A percentile compares a stretch with the other conserved stretches of the same genome.
Conservation (phyloP, 2,329 filamentous ascomycete species). For the Plenodomus lindquistii region DNA sequence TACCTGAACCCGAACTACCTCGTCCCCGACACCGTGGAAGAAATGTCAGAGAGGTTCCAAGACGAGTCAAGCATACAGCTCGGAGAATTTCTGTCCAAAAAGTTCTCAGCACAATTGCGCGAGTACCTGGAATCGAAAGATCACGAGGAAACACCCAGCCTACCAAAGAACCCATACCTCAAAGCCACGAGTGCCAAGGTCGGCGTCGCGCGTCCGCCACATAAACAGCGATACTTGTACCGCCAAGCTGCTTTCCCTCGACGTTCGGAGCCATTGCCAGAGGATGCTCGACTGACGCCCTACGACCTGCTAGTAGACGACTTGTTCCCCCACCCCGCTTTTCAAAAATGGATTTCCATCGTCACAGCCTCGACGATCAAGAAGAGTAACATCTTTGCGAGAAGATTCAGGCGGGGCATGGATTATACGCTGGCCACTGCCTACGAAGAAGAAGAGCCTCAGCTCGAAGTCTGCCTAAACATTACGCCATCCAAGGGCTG, state of each 20-base stretch:
- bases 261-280: slow-evolving; percentile 39
- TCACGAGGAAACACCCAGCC: slow-evolving; percentile 50
- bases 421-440: slow-evolving; percentile 94
- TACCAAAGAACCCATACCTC: slow-evolving; percentile 37
- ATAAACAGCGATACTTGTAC: slow-evolving; percentile 94
- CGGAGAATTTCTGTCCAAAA: slow-evolving; percentile 74
- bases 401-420: slow-evolving; percentile 81
- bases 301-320: slow-evolving; percentile 79
- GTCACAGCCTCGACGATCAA: slow-evolving; percentile 76
- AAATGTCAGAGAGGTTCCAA: slow-evolving; percentile 77
- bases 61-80: slow-evolving; percentile 85
- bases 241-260: slow-evolving; percentile 59
- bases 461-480: slow-evolving; percentile 84
- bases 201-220: slow-evolving; percentile 78
- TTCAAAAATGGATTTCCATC: slow-evolving; percentile 85
- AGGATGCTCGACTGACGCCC: slow-evolving; percentile 39
- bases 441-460: slow-evolving; percentile 71
- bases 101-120: slow-evolving; percentile 73
- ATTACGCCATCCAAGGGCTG: slow-evolving; percentile 85
- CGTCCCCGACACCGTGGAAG: slow-evolving; percentile 85
- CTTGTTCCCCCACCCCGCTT: slow-evolving; percentile 81
- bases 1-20: slow-evolving; percentile 91
- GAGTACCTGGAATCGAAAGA: slow-evolving; percentile 66
- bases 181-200: slow-evolving; percentile 40
- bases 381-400: slow-evolving; percentile 76